Base-by-base conservation (phyloP, 768 basidiomycete species). In the Serendipita sp. region DNA sequence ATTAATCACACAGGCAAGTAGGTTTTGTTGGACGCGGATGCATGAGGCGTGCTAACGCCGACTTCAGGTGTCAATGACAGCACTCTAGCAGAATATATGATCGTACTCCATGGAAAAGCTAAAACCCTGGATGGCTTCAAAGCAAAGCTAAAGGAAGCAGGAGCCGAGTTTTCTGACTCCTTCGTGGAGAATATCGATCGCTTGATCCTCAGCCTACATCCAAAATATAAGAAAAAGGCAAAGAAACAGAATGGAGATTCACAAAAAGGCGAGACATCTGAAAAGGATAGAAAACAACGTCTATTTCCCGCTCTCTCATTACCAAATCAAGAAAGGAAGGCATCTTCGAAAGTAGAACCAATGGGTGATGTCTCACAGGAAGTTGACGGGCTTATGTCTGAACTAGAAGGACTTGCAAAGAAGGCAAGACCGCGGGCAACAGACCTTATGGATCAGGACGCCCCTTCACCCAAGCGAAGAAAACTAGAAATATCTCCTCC, bases 141-240 rank as follows among this genome's bases (percentile, higher is more conserved):
- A 76, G 72, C 74, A 56, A 86, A 89, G 72, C 81, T 98, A 51
- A 79, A 80, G 64, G 85, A 86, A 66, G 78, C 82, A 66, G 92
- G 85, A 24, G 89, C 90, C 18, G 84, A 83, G 68, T 93, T 97
- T 71, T 87, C 92, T 2, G 89, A 90, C 67, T 89, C 89, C 32
- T 89, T 97, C 72, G 76, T 95, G 65, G 88, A 93, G 73, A 94
- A 87, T 71, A 83, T 98, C 38, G 95, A 99, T 76, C 88, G 96
- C 18, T 83, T 98, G 63, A 91, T 99, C 69, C 82, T 96, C 64
- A 89, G 82, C 65, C 83, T 97, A 80, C 95, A 99, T 70, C 96
- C 95, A 0, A 96, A 92, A 71, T 88, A 97, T 78, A 96, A 91
- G 79, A 89, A 89, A 74, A 82, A 81, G 72, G 74, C 76, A 38